phyloP scores from a whole-genome alignment of 2,329 filamentous ascomycete species.

The Aureobasidium lini region DNA sequence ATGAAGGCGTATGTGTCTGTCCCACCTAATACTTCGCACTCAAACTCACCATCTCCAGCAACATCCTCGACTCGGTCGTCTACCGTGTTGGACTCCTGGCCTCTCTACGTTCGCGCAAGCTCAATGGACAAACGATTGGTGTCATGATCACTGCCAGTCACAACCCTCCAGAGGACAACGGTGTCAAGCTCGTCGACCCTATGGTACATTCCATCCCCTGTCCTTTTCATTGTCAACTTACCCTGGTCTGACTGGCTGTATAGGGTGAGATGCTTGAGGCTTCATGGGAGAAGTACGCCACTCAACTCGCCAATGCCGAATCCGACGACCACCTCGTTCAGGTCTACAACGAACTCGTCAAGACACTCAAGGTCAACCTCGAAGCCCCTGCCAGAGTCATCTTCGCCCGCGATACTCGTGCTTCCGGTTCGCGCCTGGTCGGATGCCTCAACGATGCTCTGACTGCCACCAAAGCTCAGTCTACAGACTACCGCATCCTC shows the following conservation, averaged over 20 bases:
- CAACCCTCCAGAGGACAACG: constrained; percentile 84
- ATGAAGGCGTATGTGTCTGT: constrained; percentile 55
- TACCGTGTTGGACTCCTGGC: constrained; percentile 89
- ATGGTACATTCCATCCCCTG: constrained; percentile 46
- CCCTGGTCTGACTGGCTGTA: constrained; percentile 20
- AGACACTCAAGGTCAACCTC: constrained; percentile 68
- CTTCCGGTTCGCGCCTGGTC: constrained; percentile 79
- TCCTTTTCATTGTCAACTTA: too few species aligned
- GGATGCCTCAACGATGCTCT: constrained; percentile 72
- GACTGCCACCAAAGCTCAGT: constrained; percentile 64
- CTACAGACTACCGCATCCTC: constrained; percentile 79
- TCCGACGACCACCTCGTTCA: constrained; percentile 67
- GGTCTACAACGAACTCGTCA: constrained; percentile 67
- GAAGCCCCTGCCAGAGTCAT: constrained; percentile 68
- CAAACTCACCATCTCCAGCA: constrained; percentile 34
- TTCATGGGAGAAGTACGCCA: constrained; percentile 88
- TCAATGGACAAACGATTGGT: constrained; percentile 84
- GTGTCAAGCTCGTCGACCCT: constrained; percentile 92
- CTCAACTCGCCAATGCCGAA: constrained; percentile 76
- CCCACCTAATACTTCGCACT: background rate
- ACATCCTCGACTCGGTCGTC: constrained; percentile 83
- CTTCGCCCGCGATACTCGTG: constrained; percentile 85
- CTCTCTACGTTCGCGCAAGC: constrained; percentile 79
- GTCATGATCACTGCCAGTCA: constrained; percentile 95
- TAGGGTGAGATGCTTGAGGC: constrained; percentile 89